Evolutionary conservation across 1,139 yeast species (phyloP), one percentile per base, ranked within the genome.

Genomic region (Yamadazyma triangularis): DNA sequence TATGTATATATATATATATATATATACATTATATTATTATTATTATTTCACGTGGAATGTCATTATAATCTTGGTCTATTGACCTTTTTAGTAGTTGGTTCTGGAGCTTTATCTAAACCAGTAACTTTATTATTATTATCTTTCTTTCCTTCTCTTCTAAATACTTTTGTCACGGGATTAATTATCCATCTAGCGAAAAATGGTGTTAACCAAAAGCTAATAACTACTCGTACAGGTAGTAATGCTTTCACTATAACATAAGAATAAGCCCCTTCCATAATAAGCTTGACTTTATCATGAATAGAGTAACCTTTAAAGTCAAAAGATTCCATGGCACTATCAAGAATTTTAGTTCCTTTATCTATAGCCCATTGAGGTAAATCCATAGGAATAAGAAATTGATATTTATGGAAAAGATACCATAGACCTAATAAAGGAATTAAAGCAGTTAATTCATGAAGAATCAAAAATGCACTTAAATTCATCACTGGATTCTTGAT

Each of bases 401-500:
- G 60, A 35, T 60, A 65, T 37, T 77, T 68, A 53, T 85, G 84
- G 43, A 86, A 73, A 1, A 70, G 42, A 48, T 78, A 84, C 95
- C 96, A 87, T 2, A 88, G 50, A 0, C 79, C 78, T 20, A 86
- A 60, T 30, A 89, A 67, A 1, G 96, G 96, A 5, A 79, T 71
- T 4, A 89, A 70, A 2, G 96, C 96, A 0, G 95, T 73, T 26
- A 86, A 45, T 51, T 89, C 96, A 50, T 89, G 97, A n/a, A 89
- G 63, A 2, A 88, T 58, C 8, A 85, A 53, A 46, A 89, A 86
- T 3, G 95, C 70, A 0, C 84, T 69, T n/a, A 81, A 66, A 42
- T 83, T 83, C 1, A 86, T 68, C 5, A 80, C 60, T 2, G 94
- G 88, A 0, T 88, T 84, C 30, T 65, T 53, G 27, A 69, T 56